phyloP scores from a whole-genome alignment of 1,284 basidiomycete species.

The Chiua sp. region DNA sequence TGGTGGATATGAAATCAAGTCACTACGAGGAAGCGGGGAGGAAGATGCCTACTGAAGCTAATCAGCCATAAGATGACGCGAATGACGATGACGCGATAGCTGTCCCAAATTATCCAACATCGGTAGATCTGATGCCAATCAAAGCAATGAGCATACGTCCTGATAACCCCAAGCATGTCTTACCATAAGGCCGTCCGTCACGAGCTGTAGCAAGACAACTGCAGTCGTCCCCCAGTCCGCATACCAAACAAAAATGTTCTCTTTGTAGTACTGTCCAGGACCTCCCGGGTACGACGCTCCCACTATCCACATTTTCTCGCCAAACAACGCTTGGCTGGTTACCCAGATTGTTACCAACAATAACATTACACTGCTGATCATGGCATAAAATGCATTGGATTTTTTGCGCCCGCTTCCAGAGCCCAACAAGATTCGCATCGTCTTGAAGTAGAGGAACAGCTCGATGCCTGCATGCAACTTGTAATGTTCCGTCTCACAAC shows the following conservation, averaged over 20 bases:
- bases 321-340: slow-evolving; percentile 12
- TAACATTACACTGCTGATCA: slow-evolving; percentile 30
- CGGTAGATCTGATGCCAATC: slow-evolving; percentile 27
- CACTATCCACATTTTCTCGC: slow-evolving; percentile 27
- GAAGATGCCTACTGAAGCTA: slow-evolving; percentile 23
- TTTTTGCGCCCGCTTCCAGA: slow-evolving; percentile 6
- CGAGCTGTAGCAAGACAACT: slow-evolving; percentile 24
- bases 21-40: background rate
- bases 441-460: slow-evolving; percentile 28
- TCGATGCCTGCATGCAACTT: slow-evolving; percentile 20
- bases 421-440: slow-evolving; percentile 19
- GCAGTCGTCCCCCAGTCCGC: slow-evolving; percentile 16
- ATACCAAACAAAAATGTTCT: slow-evolving; percentile 27
- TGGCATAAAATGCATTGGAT: slow-evolving; percentile 13
- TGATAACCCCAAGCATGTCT: background rate
- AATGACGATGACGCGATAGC: slow-evolving; percentile 5
- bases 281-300: slow-evolving; percentile 18
- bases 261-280: slow-evolving; percentile 14
- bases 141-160: background rate
- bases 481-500: background rate
- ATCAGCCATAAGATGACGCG: slow-evolving; percentile 29
- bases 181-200: slow-evolving; percentile 36
- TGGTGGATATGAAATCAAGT: slow-evolving; percentile 3
- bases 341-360: slow-evolving; percentile 29
- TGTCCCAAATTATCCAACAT: slow-evolving; percentile 22